Base-by-base conservation (phyloP, 2,329 filamentous ascomycete species). In the Fusarium austroafricanum region DNA sequence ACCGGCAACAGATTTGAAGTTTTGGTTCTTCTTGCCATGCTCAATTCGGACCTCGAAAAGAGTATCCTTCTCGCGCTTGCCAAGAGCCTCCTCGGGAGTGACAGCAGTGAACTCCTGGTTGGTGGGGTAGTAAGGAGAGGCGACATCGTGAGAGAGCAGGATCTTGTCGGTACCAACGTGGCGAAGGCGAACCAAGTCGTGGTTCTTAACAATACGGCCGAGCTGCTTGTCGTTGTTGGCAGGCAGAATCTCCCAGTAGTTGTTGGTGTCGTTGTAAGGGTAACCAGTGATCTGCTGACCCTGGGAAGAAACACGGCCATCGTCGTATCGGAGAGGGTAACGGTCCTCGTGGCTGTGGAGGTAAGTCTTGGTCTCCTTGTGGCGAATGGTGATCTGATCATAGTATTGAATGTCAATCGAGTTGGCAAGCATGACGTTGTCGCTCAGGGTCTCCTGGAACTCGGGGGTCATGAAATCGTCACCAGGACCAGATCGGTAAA, bases 391-490 rank as follows among this genome's bases (percentile, higher is more conserved):
- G 73, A 99, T 92, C 54, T 84, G 87, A 77, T 99, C 96, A 75
- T 92, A 95, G 83, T 96, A 99, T 73, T 97, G 86, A 70, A 99
- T 92, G 44, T 89, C 89, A 55, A 97, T 83, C 17, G 96, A 90
- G 74, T 96, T 94, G 70, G 93, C 89, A 63, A 93, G 88, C 93
- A 99, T 96, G 64, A 91, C 82, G 77, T 99, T 99, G 83, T 99
- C 95, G 75, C 92, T 94, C 68, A 99, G 84, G 3, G 96, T 98
- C 82, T 97, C 94, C 82, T 99, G 96, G 83, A 99, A 99, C 76
- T 96, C 93, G 2, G 96, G 96, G 6, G 92, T 94, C 96, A 99
- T 99, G 82, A 99, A 99, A 76, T 98, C 95, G 77, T 99, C 96
- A 54, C 96, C 96, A 43, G 96, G 95, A 35, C 96, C 96, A 52